A percentile compares a stretch with the other conserved stretches of the same genome.
Evolutionary conservation across 2,329 filamentous ascomycete species (phyloP).

Genomic region (Microsporum audouinii): DNA sequence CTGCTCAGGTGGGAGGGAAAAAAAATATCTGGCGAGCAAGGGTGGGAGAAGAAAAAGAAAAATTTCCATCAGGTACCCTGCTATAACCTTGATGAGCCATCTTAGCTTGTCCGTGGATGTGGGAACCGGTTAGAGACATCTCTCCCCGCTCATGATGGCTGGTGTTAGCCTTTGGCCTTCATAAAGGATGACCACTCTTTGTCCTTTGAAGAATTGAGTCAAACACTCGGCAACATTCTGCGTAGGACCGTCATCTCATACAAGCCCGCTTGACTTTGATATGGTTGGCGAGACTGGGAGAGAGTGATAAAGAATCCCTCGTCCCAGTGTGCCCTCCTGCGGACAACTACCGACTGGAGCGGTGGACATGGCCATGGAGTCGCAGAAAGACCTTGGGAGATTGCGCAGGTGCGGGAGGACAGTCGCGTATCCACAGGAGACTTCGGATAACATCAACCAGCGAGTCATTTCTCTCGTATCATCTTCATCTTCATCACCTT

Average conservation of each 20-base stretch:
- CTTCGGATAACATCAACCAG: background rate
- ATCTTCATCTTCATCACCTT: background rate
- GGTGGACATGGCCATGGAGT: background rate
- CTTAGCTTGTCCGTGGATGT: background rate
- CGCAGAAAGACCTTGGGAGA: background rate
- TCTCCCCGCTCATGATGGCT: background rate
- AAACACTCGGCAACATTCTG: background rate
- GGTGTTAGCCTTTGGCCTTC: background rate
- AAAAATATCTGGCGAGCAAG: background rate
- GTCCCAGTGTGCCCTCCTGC: background rate
- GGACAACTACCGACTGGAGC: background rate
- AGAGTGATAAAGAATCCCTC: background rate
- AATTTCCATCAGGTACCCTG: constrained; percentile 4
- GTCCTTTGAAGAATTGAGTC: background rate
- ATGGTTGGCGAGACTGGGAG: background rate
- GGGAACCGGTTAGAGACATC: background rate
- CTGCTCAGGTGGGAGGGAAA: background rate
- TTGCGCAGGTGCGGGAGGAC: background rate
- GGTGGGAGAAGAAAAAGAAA: background rate
- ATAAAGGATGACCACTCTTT: background rate
- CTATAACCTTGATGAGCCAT: background rate
- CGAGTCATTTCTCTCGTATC: background rate
- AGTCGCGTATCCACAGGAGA: background rate
- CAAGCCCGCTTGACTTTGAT: background rate
- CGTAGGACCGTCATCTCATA: background rate